A percentile compares a stretch with the other conserved stretches of the same genome.
phyloP scores from a whole-genome alignment of 1,284 basidiomycete species.

The Acaromyces ingoldii region DNA sequence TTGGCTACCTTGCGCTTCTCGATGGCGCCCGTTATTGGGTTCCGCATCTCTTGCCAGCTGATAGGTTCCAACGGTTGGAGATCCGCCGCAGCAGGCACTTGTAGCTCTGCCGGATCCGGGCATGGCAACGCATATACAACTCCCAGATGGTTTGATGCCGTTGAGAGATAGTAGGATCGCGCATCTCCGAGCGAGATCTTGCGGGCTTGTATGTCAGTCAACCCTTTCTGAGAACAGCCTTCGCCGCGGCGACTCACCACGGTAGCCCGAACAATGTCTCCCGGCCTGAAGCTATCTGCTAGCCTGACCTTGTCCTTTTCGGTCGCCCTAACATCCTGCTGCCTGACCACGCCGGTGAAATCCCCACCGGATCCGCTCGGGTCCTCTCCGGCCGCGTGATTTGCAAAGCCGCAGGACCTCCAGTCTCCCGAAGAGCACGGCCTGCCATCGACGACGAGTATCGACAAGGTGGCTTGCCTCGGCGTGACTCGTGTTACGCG shows the following conservation, averaged over 20 bases:
- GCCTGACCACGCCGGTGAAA: conserved; percentile 83
- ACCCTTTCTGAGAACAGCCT: too few relatives aligned
- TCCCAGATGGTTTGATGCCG: conserved; percentile 87
- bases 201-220: too few relatives aligned
- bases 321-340: conserved; percentile 72
- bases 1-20: conserved; percentile 87
- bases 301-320: conserved; percentile 91
- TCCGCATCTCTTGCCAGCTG: conserved; percentile 88
- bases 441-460: conserved; percentile 83
- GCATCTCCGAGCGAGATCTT: conserved; percentile 53
- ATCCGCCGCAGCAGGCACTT: background rate
- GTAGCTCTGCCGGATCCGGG: conserved; percentile 1
- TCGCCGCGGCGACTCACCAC: conserved; percentile 66
- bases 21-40: conserved; percentile 70
- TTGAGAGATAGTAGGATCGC: conserved; percentile 77
- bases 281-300: conserved; percentile 87
- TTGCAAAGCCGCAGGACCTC: conserved; percentile 26
- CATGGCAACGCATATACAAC: conserved; percentile 56
- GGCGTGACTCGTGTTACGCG: conserved; percentile 80
- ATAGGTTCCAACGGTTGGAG: conserved; percentile 50
- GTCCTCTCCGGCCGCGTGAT: conserved; percentile 47
- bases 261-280: conserved; percentile 86
- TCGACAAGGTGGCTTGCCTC: conserved; percentile 76
- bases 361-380: conserved; percentile 52
- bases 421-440: conserved; percentile 54